Conservation (phyloP, 176 grass and related monocot genomes). For the Musa troglodytarum region DNA sequence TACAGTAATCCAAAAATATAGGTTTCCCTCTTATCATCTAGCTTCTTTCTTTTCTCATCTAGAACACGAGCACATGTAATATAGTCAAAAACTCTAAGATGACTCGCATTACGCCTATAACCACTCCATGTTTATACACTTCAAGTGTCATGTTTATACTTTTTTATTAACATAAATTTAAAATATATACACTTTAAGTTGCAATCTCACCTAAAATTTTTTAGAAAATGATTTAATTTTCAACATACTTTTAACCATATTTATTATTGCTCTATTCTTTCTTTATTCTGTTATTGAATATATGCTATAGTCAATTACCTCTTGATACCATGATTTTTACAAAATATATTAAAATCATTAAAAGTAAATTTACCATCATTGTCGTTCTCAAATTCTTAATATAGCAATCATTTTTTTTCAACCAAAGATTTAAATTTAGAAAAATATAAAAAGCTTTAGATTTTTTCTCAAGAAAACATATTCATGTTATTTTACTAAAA, state of each 20-base stretch:
- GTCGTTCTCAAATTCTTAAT: background rate
- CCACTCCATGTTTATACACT: background rate
- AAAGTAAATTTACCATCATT: background rate
- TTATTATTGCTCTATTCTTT: background rate
- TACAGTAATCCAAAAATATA: background rate
- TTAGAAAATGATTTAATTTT: background rate
- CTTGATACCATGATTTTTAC: background rate
- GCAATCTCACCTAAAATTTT: background rate
- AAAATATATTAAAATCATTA: background rate
- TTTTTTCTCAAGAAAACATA: background rate
- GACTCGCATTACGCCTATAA: background rate
- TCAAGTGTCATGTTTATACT: background rate
- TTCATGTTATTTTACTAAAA: background rate
- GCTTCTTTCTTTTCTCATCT: background rate
- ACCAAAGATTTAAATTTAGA: background rate
- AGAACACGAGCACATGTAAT: background rate
- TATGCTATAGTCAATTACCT: background rate
- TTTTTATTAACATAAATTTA: background rate
- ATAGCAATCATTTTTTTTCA: background rate
- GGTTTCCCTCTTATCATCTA: background rate
- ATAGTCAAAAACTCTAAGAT: background rate
- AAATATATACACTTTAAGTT: background rate
- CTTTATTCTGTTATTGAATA: background rate
- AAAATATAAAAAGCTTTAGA: background rate
- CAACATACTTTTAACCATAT: background rate